Evolutionary conservation across 768 basidiomycete species (phyloP), one percentile per base, ranked within the genome.

Genomic region (Thelephora ganbajun): DNA sequence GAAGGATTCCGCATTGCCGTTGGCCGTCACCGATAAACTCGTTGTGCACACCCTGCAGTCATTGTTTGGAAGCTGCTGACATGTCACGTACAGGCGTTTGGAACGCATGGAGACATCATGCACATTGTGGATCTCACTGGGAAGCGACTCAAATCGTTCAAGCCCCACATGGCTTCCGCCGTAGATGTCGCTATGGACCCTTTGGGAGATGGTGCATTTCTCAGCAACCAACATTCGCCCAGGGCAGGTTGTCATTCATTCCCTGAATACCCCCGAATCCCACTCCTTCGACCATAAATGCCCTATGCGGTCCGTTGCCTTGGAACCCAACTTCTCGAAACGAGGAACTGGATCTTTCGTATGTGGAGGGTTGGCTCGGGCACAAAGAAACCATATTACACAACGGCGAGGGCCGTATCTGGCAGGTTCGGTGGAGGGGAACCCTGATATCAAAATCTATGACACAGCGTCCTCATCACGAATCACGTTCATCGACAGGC

Each of bases 341-440:
- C 77, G 76, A 44, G 71, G 73, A 35, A 76, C 84, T 6, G 73
- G 89, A 18, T 75, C 84, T 0, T 83, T 96, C 55, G 84, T 96
- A 11, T 89, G 84, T 48, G 96, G 94, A 18, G 96, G 96, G 7
- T 73, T 97, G 96, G 93, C 65, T 97, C 1, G 92, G 94, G 0
- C 87, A 96, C 57, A 96, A 88, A 57, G 92, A 94, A 60, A 87
- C 82, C 0, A 62, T 82, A 5, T 61, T 96, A 16, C 83, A 91
- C 57, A 70, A 68, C 33, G 86, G 83, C 3, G 96, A 98, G 64
- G 96, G 94, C 11, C 89, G 96, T 0, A 88, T 99, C 46, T 97
- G 92, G 91, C 79, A 81, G 45, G 78, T 82, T 9, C 74, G 83
- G 49, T 98, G 96, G 96, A 69, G 79, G 56, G 82, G 80, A 1